Conservation (phyloP, 2,329 filamentous ascomycete genomes). For the Pyrenochaeta sp. region DNA sequence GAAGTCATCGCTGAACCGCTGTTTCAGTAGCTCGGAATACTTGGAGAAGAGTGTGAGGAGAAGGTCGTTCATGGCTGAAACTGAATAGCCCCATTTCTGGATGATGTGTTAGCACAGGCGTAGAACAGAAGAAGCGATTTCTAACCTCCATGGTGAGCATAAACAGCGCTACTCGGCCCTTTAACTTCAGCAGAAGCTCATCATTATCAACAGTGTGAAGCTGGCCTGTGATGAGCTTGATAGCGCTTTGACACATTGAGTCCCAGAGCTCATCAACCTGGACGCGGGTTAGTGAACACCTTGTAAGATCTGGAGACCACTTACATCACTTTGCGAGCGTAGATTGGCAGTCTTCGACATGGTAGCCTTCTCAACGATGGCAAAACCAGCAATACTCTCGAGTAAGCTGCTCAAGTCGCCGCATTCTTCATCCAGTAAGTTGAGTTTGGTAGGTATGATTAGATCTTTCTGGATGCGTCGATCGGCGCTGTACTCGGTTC, state of each 20-base stretch:
- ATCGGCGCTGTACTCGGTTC: constrained; percentile 89
- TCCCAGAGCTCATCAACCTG: constrained; percentile 98
- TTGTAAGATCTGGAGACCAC: constrained; percentile 25
- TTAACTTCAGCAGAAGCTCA: constrained; percentile 91
- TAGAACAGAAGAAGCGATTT: constrained; percentile 46
- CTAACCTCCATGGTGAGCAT: constrained; percentile 99
- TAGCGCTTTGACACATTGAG: constrained; percentile 90
- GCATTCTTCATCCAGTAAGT: constrained; percentile 81
- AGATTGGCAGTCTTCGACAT: constrained; percentile 86
- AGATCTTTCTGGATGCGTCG: constrained; percentile 91
- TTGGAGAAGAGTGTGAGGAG: constrained; percentile 90
- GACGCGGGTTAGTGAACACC: constrained; percentile 4
- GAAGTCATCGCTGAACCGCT: constrained; percentile 93
- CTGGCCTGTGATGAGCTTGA: constrained; percentile 80
- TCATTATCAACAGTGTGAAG: constrained; percentile 84
- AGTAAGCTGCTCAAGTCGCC: constrained; percentile 86
- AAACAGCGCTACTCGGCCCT: constrained; percentile 89
- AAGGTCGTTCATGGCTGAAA: constrained; percentile 80
- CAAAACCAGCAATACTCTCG: constrained; percentile 94
- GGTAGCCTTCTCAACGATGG: constrained; percentile 93
- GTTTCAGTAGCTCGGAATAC: constrained; percentile 90
- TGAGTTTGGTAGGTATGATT: constrained; percentile 77
- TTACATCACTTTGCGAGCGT: constrained; percentile 79
- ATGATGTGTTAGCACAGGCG: constrained; percentile 10
- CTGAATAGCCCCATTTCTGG: constrained; percentile 88